Percentiles rank a stretch among this genome's conserved stretches.
phyloP scores from a whole-genome alignment of 352 stramenopile genomes.

The Phytophthora crassamura region DNA sequence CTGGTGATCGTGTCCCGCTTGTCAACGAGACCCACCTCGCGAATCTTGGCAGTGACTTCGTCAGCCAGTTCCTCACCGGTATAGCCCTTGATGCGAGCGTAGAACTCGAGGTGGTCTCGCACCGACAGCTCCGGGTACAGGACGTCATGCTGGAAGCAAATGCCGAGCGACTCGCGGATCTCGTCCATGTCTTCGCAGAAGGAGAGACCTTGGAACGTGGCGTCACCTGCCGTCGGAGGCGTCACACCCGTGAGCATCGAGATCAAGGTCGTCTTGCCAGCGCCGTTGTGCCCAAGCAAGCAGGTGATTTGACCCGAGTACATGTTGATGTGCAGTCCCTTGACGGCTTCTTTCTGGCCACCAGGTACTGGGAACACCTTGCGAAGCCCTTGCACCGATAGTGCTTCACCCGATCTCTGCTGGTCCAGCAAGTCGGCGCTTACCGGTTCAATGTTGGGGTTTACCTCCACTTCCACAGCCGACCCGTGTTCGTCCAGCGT shows the following conservation, averaged over 20 bases:
- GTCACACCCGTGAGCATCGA: constrained; percentile 85
- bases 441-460: constrained; percentile 56
- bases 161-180: constrained; percentile 63
- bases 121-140: constrained; percentile 82
- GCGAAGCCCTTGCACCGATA: constrained; percentile 63
- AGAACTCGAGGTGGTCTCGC: constrained; percentile 75
- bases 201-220: constrained; percentile 54
- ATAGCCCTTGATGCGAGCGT: constrained; percentile 64
- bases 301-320: constrained; percentile 83
- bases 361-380: constrained; percentile 84
- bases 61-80: constrained; percentile 39
- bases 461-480: constrained; percentile 44
- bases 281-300: constrained; percentile 93
- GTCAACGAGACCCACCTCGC: constrained; percentile 67
- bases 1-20: constrained; percentile 54
- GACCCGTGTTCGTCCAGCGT: constrained; percentile 29
- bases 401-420: constrained; percentile 51
- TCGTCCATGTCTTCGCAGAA: constrained; percentile 71
- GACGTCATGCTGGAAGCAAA: constrained; percentile 87
- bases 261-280: constrained; percentile 94
- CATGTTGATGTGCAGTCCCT: constrained; percentile 82
- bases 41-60: constrained; percentile 47
- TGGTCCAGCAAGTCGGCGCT: constrained; percentile 51
- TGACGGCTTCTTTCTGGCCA: constrained; percentile 88
- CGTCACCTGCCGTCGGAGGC: constrained; percentile 50